These are phyloP conservation scores for Schizophyllum commune DNA, from an alignment of 1,284 basidiomycete species.

Conservation along the genomic window DNA sequence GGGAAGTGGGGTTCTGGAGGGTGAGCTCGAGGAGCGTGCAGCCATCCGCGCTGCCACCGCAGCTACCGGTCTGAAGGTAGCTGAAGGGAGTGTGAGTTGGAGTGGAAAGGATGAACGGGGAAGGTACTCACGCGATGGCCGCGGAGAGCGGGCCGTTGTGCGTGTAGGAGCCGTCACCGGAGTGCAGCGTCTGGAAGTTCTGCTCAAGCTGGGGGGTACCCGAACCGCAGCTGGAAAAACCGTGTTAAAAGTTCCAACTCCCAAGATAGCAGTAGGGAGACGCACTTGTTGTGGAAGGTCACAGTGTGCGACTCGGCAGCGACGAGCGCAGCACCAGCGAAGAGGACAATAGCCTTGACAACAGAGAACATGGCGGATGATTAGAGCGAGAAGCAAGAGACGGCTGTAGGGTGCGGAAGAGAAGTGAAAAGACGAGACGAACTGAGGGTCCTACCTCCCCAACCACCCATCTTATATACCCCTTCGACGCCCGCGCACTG, in stretches of 20 bases:
- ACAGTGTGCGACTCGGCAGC: slow-evolving; percentile 21
- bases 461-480: too few species aligned
- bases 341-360: not conserved
- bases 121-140: slow-evolving; percentile 35
- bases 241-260: not conserved
- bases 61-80: slow-evolving; percentile 18
- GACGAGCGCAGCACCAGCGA: not conserved
- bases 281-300: slow-evolving; percentile 18
- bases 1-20: slow-evolving; percentile 25
- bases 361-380: not conserved
- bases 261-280: too few species aligned
- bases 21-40: slow-evolving; percentile 37
- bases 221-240: slow-evolving; percentile 15
- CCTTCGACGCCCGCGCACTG: too few species aligned
- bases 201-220: not conserved
- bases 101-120: slow-evolving; percentile 1
- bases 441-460: too few species aligned
- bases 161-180: slow-evolving; percentile 18
- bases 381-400: too few species aligned
- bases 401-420: too few species aligned
- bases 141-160: slow-evolving; percentile 24
- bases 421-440: too few species aligned
- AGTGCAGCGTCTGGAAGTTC: not conserved
- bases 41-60: slow-evolving; percentile 35
- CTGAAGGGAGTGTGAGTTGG: not conserved